Base-by-base conservation (phyloP, 345 rosid species). In the Geranium rotundifolium region DNA sequence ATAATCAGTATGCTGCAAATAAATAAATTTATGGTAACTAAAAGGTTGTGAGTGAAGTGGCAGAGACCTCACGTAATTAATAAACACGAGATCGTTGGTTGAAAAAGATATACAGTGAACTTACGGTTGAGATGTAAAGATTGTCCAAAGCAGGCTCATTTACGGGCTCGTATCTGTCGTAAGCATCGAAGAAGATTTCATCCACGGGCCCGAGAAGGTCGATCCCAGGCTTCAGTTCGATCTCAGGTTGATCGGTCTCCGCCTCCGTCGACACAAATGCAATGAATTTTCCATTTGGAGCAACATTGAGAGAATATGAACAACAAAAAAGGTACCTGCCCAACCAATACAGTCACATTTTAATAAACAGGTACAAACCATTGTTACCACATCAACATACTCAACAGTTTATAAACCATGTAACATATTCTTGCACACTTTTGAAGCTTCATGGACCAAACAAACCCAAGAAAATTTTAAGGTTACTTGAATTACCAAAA, bases 181-280 rank as follows among this genome's bases (percentile, higher is more conserved):
- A 84, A 55, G 73, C 72, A 34, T 91, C 97, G 61, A 77, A 91
- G 71, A 88, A 91, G 71, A 93, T 83, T 76, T 93, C 97, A 74
- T 91, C 95, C 58, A 88, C 83, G 31, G 90, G 84, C 29, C 93
- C 88, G 23, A 91, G 79, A 72, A 91, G 96, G 67, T 86, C 85
- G 64, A 84, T 81, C 62, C 97, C 97, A 39, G 91, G 87, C 79
- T 81, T 78, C 65, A 91, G 78, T 75, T 91, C 97, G 41, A 68
- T 60, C 69, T 82, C 78, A 60, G 97, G 97, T 63, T 80, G 65
- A 65, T 88, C 90, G 39, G 95, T 90, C 84, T 93, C 96, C 0
- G 99, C 99, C 77, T 86, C 96, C 5, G 95, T 80, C 5, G 91
- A 91, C 55, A 91, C 96, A 74, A 91, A 88, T 39, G 97, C 97